phyloP scores from a whole-genome alignment of 2,329 filamentous ascomycete genomes.

The Fusarium multiceps region DNA sequence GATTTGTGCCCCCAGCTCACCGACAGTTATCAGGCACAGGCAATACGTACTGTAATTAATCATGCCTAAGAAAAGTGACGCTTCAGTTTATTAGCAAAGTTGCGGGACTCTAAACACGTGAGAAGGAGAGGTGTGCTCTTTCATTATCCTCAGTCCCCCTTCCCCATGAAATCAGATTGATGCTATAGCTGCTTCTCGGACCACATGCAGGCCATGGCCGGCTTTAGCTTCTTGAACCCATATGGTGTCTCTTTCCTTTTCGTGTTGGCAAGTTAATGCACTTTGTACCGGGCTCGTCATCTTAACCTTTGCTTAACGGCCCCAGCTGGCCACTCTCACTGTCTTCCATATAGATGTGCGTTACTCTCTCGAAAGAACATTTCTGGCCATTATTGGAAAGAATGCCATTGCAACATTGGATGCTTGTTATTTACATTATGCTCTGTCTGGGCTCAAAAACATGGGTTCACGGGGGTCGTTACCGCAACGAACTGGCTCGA shows the following conservation, averaged over 20 bases:
- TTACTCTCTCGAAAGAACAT: background rate
- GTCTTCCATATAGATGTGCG: background rate
- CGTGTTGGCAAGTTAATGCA: background rate
- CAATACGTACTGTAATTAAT: background rate
- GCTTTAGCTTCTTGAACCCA: background rate
- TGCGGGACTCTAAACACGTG: background rate
- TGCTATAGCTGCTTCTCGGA: background rate
- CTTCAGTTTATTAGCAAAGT: background rate
- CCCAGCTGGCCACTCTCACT: background rate
- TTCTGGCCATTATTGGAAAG: background rate
- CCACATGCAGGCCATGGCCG: background rate
- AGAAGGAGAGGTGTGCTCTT: background rate
- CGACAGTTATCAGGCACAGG: constrained; percentile 31
- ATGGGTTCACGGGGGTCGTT: background rate
- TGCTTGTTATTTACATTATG: background rate
- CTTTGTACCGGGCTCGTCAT: background rate
- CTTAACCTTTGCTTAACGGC: background rate
- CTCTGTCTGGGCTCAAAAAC: background rate
- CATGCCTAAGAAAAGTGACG: background rate
- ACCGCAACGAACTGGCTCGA: background rate
- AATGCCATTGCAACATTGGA: background rate
- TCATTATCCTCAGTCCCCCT: background rate
- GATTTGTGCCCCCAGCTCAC: constrained; percentile 39
- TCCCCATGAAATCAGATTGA: background rate
- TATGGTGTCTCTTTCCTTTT: background rate